phyloP scores from a whole-genome alignment of 495 filamentous ascomycete genomes.

The Gamarada debralockiae region DNA sequence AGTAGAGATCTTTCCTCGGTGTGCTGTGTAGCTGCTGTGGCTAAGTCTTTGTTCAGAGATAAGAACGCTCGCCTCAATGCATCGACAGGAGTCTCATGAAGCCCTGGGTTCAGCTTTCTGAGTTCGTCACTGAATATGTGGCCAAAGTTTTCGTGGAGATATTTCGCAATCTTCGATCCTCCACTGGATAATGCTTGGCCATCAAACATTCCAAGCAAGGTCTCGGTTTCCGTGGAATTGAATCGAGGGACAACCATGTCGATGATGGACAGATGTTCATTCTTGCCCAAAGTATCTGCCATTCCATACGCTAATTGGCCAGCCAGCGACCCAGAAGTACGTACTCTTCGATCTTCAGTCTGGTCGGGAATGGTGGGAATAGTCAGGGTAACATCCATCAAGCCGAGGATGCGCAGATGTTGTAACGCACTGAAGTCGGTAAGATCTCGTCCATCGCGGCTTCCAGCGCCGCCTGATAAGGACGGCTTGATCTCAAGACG shows the following conservation, averaged over 20 bases:
- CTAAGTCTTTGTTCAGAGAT: constrained; percentile 88
- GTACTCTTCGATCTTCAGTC: constrained; percentile 89
- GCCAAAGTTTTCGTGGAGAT: constrained; percentile 89
- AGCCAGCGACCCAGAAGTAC: constrained; percentile 89
- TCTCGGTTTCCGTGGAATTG: constrained; percentile 87
- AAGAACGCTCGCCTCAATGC: constrained; percentile 86
- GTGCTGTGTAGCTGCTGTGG: constrained; percentile 77
- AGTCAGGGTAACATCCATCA: constrained; percentile 97
- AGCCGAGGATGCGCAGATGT: constrained; percentile 83
- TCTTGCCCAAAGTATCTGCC: constrained; percentile 92
- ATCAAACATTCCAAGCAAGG: constrained; percentile 90
- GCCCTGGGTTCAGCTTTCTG: constrained; percentile 47
- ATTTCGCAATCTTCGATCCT: constrained; percentile 94
- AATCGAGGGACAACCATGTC: constrained; percentile 95
- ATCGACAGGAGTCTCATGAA: constrained; percentile 70
- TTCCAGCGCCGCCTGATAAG: constrained; percentile 43
- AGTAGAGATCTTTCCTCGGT: constrained; percentile 64
- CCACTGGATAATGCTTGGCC: constrained; percentile 79
- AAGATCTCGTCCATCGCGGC: constrained; percentile 63
- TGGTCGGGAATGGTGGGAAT: constrained; percentile 91
- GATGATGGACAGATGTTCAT: constrained; percentile 94
- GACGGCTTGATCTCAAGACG: constrained; percentile 94
- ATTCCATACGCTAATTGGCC: constrained; percentile 91
- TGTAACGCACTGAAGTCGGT: constrained; percentile 86
- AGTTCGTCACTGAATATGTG: constrained; percentile 80